Base-by-base conservation (phyloP, 805 yeast species). In the Saccharomycopsis malanga region DNA sequence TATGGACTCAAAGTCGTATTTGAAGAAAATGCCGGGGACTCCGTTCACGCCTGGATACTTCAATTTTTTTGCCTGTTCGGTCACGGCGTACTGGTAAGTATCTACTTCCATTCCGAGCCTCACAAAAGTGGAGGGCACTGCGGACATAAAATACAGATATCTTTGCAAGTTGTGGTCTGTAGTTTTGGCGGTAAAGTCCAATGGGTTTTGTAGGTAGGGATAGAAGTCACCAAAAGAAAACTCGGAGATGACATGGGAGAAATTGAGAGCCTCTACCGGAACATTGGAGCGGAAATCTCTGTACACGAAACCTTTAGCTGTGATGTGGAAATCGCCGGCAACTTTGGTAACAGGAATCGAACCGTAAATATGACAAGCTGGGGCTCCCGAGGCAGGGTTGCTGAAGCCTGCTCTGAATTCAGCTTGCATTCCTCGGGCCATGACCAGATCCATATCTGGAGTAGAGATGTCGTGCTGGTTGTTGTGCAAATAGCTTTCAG, bases 141-240 rank as follows among this genome's bases (percentile, higher is more conserved):
- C 86, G 15, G 81, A 77, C 54, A 88, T 58, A 55, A 71, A 76
- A 63, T 93, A 93, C 44, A 76, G 76, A 63, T 69, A 86, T 1
- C 71, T 62, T 49, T 74, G 79, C 17, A 69, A 50, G 20, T 71
- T 67, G 2, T 73, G 69, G 0, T 69, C 67, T 1, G 87, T 72
- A 18, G 63, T 48, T 54, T 81, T 76, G 0, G 78, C 83, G 0
- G 91, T 81, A 40, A 71, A 71, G 62, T 93, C 98, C 53, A 93
- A 71, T n/a, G 96, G 95, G 59, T 91, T 91, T 56, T 82, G 73
- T 53, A 89, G 71, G 56, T 76, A 83, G 2, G 98, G 97, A 59
- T 79, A 88, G 63, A 83, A 88, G 32, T 79, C 86, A 12, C 98
- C 98, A 65, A 81, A 91, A 9, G 97, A 87, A 53, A 88, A 77